Base-by-base conservation (phyloP, 2,329 filamentous ascomycete genomes). In the Apiospora sp. region DNA sequence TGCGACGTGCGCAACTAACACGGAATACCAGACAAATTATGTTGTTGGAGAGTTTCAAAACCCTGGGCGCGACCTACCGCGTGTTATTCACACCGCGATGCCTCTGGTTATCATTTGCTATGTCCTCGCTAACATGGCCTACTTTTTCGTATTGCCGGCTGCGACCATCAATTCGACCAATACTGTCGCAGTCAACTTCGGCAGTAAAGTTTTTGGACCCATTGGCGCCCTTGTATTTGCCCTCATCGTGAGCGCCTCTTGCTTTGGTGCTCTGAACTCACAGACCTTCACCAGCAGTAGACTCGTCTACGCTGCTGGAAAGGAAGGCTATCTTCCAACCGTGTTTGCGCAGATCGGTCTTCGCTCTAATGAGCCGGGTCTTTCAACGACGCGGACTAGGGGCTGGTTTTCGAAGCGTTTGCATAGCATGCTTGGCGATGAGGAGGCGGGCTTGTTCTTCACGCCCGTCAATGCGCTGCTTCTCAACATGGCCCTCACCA, bases 31-130 rank as follows among this genome's bases (percentile, higher is more conserved):
- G 94, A 97, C 96, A 75, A 99, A 98, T 83, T 99, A 98, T 79
- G 96, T 99, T 8, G 95, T 97, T 0, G 96, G 95, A 78, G 96
- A 99, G 83, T 98, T 99, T 85, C 93, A 95, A 78, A 95, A 98
- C 79, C 94, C 96, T 0, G 89, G 90, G 68, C 92, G 95, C 75
- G 96, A 99, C 81, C 91, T 99, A 13, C 96, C 96, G 0, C 91
- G 94, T 30, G 95, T 98, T 37, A 98, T 99, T 72, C 96, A 99
- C 84, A 98, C 96, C 0, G 95, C 96, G 19, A 96, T 99, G 89
- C 95, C 96, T 1, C 86, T 98, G 64, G 96, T 99, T 72, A 98
- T 99, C 75, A 81, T 95, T 41, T 93, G 90, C 78, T 99, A 98
- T 83, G 87, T 98, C 44, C 87, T 98, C 69, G 96, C 96, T 76